Base-by-base conservation (phyloP, 176 grass and related monocot genomes). In the Triticum dicoccoides region DNA sequence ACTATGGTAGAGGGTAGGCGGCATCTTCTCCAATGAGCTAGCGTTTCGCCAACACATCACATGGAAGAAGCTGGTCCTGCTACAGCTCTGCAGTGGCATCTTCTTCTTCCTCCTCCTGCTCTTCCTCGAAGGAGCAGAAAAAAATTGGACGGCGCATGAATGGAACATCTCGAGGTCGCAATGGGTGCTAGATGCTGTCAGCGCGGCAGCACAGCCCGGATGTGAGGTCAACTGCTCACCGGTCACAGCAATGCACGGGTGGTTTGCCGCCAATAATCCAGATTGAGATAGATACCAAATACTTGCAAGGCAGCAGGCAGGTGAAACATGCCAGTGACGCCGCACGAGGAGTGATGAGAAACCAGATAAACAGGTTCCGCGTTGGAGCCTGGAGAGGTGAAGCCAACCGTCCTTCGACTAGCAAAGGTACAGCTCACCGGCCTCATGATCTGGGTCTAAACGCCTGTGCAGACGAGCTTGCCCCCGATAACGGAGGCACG, bases 321-420 rank as follows among this genome's bases (percentile, higher is more conserved):
- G 70, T 5, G 4, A 73, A 45, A 74, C n/a, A 74, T 74, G 71
- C 71, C 71, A 74, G 41, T 11, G 3, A 74, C 14, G 39, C 39
- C 41, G 71, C 70, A 44, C 38, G 21, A 25, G 35, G 69, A 42
- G 21, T 44, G 70, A 73, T 73, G 21, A 45, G 38, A 25, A 45
- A 39, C 68, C 34, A 70, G 68, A 73, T 73, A 73, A 73, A 74
- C 39, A 74, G 11, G 20, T 49, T 49, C 45, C 45, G 71, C 11
- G 21, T 14, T 74, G 71, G 41, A 25, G 41, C 71, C 39, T 45
- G n/a, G n/a, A 73, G 52, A 23, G 8, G 8, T 5, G 15, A 73
- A 85, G 82, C 81, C 69, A 85, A 80, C 45, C 29, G 30, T 11
- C 4, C 25, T 65, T n/a, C 33, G 21, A 68, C 47, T 37, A 58